Base-by-base conservation (phyloP, 345 rosid genomes). In the Salix viminalis region DNA sequence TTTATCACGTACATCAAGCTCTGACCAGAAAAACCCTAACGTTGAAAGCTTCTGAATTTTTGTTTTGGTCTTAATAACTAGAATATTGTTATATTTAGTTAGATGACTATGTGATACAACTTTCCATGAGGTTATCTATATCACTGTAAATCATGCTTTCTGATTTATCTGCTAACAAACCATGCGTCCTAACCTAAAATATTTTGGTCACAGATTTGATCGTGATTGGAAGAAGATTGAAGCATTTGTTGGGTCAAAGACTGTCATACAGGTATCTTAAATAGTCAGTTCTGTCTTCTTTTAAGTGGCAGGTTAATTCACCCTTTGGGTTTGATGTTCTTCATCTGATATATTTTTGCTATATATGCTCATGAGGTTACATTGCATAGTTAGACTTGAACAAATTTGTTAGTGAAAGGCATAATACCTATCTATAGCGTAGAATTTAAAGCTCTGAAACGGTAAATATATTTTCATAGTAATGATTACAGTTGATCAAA, bases 151-250 rank as follows among this genome's bases (percentile, higher is more conserved):
- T n/a, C 13, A 42, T 30, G 15, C 36, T 65, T 30, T 28, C 41
- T 26, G 9, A 19, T 37, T 61, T 70, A 7, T 26, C 70, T 18
- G 37, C 28, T 8, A 13, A 7, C 19, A 16, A 24, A 32, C 42
- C 8, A 4, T 37, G 10, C 5, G 0, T 73, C 1, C 46, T 80
- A 42, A 74, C 71, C 72, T 41, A 19, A 24, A 54, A 52, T 39
- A 7, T 41, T 75, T 78, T 73, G 39, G 14, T 67, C 71, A 65
- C 83, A 95, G 97, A 69, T 95, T 93, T 77, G 99, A 95, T 80
- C 93, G 99, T 68, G 97, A 95, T 67, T 93, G 99, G 99, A 95
- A 95, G 89, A 95, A 93, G 88, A 95, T 95, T n/a, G 97, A 91
- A 75, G 99, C 97, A 23, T 93, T 91, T 85, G 87, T 95, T 74